Base-by-base conservation (phyloP, 2,329 filamentous ascomycete genomes). In the Apiospora phragmitis region DNA sequence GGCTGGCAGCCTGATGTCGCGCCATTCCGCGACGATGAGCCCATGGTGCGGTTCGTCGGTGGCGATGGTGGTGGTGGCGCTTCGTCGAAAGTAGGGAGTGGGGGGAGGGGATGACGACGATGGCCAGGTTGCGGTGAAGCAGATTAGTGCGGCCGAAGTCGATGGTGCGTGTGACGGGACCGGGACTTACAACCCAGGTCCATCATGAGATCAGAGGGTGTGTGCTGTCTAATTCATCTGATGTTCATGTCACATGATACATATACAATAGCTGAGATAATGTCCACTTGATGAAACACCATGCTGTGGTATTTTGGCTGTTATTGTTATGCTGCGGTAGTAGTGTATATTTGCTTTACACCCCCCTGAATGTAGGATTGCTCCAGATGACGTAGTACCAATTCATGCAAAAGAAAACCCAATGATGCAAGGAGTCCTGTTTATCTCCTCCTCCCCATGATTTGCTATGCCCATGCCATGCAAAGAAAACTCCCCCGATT, bases 61-160 rank as follows among this genome's bases (percentile, higher is more conserved):
- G 70, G 68, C 49, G 49, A 67, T 45, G 69, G 67, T 43, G 74
- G 75, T 65, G 75, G 75, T n/a, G 72, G 16, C 5, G 74, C 65
- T 55, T 76, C 49, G 62, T 78, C 69, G 21, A 11, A n/a, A 5
- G 7, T n/a, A n/a, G 21, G 43, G 18, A 18, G 43, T 8, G 43
- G 21, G 21, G 32, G 55, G 55, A 62, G 51, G 51, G 9, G 73
- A 73, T 18, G 76, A 76, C 68, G 76, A 76, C 21, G 76, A 76
- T 12, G 69, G 74, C 24, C 74, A 73, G 21, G 71, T 70, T 24
- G 74, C 72, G 12, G 68, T 72, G 55, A 75, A 77, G 73, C 73
- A 75, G 68, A 70, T 77, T 35, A 71, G 73, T 69, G 75, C 73
- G 45, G 69, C 72, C 68, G 77, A 75, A 35, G 74, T 79, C 29